These are phyloP conservation scores for Mortierella sp. DNA, from an alignment of 371 early-diverging fungal species.

Conservation along the genomic window DNA sequence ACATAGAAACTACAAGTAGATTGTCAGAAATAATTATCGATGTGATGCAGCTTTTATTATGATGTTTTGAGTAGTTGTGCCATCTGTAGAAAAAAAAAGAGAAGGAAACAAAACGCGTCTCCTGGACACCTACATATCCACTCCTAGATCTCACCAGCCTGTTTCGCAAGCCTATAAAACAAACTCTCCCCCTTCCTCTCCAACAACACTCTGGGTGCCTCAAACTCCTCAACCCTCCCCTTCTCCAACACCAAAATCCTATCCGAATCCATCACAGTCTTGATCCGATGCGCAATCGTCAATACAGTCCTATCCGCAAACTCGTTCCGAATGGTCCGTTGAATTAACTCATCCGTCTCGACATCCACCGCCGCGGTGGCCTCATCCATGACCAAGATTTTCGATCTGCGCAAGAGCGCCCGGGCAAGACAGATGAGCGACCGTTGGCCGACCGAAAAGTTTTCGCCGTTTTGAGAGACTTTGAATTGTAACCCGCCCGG, in stretches of 20 bases:
- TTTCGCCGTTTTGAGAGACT: slow-evolving; percentile 65
- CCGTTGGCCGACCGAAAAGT: slow-evolving; percentile 72
- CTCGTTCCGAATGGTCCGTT: slow-evolving; percentile 85
- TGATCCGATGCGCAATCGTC: slow-evolving; percentile 65
- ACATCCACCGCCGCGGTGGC: slow-evolving; percentile 90
- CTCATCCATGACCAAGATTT: slow-evolving; percentile 70
- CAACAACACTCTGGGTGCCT: slow-evolving; percentile 66
- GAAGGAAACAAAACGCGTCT: no score
- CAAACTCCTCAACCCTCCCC: slow-evolving; percentile 71
- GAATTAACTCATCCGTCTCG: slow-evolving; percentile 84
- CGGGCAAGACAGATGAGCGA: slow-evolving; percentile 75
- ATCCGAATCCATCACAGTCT: slow-evolving; percentile 68
- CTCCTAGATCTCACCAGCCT: slow-evolving; percentile 32
- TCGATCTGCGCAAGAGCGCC: slow-evolving; percentile 63
- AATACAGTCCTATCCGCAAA: slow-evolving; percentile 47
- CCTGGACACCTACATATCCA: no score
- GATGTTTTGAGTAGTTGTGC: no score
- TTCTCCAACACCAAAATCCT: slow-evolving; percentile 69
- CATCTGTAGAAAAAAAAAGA: no score
- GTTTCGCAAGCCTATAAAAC: slow-evolving; percentile 64
- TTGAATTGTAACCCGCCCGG: slow-evolving; percentile 60
- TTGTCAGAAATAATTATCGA: background rate
- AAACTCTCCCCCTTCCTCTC: slow-evolving; percentile 61
- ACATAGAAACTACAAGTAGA: background rate
- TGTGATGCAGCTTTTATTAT: background rate